A percentile compares a stretch with the other conserved stretches of the same genome.
These are phyloP conservation scores for Dothideomycetidae sp. DNA, from an alignment of 2,329 filamentous ascomycete genomes.

Conservation along the genomic window DNA sequence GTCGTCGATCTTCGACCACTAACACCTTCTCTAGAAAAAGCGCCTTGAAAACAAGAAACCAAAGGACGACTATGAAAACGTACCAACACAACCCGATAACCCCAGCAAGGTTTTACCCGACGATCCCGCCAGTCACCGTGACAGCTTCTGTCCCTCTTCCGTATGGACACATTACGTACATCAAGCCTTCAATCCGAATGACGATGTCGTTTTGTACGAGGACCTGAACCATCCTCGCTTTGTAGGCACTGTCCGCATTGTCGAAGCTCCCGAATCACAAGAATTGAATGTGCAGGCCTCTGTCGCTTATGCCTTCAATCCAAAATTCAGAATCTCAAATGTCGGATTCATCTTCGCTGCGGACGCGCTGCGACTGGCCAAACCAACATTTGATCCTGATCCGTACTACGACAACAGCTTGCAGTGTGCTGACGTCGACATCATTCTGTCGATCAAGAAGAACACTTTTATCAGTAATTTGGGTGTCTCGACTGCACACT, in stretches of 20 bases:
- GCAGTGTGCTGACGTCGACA: slow-evolving; percentile 4
- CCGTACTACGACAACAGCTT: slow-evolving; percentile 1
- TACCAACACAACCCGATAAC: slow-evolving; percentile 1
- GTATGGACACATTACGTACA: slow-evolving; percentile 3
- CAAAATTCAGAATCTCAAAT: neutral
- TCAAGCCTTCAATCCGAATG: neutral
- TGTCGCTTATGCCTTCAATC: slow-evolving; percentile 5
- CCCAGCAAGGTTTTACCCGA: slow-evolving; percentile 1
- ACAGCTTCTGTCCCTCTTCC: slow-evolving; percentile 1
- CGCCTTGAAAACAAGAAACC: too few relatives aligned
- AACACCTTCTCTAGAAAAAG: too few relatives aligned
- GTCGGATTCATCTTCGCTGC: neutral
- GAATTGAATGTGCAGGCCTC: neutral
- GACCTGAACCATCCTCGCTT: neutral
- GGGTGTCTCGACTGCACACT: neutral
- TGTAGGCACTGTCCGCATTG: slow-evolving; percentile 2
- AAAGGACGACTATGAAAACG: neutral
- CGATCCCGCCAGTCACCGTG: slow-evolving; percentile 3
- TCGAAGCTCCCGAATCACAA: slow-evolving; percentile 1
- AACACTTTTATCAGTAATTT: slow-evolving; percentile 2
- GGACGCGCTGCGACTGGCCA: neutral
- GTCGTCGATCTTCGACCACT: too few relatives aligned
- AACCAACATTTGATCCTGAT: slow-evolving; percentile 3
- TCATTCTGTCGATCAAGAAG: slow-evolving; percentile 2
- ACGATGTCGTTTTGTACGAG: neutral